Evolutionary conservation across 257 asterid genomes (phyloP), one percentile per base, ranked within the genome.

Genomic region (Rhazya stricta): DNA sequence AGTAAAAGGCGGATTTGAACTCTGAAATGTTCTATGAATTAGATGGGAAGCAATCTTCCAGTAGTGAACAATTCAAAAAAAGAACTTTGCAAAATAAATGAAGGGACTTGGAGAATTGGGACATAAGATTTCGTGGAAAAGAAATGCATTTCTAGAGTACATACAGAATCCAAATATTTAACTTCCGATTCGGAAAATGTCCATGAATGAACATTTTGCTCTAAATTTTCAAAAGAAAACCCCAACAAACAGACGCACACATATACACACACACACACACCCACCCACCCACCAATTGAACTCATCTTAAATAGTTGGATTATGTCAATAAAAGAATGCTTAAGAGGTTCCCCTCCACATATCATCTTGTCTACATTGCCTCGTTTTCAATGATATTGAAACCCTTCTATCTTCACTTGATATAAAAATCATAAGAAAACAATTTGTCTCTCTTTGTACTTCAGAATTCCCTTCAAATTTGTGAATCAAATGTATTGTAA

Each of bases 1-100:
- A 63, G 99, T 92, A 83, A 95, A 95, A 27, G 99, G 99, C 62
- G 98, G 99, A 83, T 95, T 91, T 84, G 99, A 92, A 83, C 96
- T 95, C 99, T 95, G 89, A 42, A 85, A 90, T 77, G 53, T 46
- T 73, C 78, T 46, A 73, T 62, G 79, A 76, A 78, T 88, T 80
- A 86, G 78, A 50, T 50, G 42, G 19, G 48, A 73, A 62, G 13
- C 69, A 48, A 67, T n/a, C 43, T 76, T 75, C 23, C 74, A 53
- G 25, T 42, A 36, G 11, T 57, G 71, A 77, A 56, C 3, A 39
- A 45, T 23, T 53, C 25, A 42, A 32, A 50, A 21, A 25, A 70
- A 21, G 27, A 74, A 53, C 39, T 11, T 10, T 48, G 13, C 23
- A 54, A 48, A 54, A 65, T 18, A 29, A 73, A 27, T 21, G 41